phyloP scores from a whole-genome alignment of 306 rosid genomes.

The Luffa aegyptiaca region DNA sequence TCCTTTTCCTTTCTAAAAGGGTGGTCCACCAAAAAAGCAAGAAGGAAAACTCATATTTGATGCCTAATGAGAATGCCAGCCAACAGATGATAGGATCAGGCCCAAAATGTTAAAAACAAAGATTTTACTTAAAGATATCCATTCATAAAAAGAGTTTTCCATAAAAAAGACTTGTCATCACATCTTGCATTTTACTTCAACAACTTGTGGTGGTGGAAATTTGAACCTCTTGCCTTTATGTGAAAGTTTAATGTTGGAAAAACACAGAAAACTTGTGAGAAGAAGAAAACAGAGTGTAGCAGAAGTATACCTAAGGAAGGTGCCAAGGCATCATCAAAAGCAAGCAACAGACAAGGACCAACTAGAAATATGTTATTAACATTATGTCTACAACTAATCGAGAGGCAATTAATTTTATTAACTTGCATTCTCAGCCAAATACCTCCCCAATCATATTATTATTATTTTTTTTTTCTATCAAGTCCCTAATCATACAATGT shows the following conservation, averaged over 20 bases:
- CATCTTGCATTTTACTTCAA: too few species aligned
- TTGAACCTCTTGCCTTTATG: too few species aligned
- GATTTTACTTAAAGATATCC: background rate
- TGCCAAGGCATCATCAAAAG: background rate
- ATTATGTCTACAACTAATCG: background rate
- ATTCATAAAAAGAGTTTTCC: background rate
- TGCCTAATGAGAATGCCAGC: background rate
- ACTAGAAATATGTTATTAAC: background rate
- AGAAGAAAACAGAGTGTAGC: too few species aligned
- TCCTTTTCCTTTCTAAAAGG: background rate
- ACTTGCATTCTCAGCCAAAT: background rate
- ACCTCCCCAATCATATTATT: background rate
- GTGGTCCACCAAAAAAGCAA: background rate
- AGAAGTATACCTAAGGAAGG: background rate
- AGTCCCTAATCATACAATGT: background rate
- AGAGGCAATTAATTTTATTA: too few species aligned
- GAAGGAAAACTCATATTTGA: background rate
- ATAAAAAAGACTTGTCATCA: background rate
- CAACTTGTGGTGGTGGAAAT: too few species aligned
- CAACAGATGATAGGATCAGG: background rate
- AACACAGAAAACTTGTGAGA: background rate
- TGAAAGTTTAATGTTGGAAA: too few species aligned
- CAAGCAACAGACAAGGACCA: background rate
- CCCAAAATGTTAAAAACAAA: background rate
- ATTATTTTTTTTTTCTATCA: too few species aligned